phyloP scores from a whole-genome alignment of 768 basidiomycete species.

The Amanita brunnescens region DNA sequence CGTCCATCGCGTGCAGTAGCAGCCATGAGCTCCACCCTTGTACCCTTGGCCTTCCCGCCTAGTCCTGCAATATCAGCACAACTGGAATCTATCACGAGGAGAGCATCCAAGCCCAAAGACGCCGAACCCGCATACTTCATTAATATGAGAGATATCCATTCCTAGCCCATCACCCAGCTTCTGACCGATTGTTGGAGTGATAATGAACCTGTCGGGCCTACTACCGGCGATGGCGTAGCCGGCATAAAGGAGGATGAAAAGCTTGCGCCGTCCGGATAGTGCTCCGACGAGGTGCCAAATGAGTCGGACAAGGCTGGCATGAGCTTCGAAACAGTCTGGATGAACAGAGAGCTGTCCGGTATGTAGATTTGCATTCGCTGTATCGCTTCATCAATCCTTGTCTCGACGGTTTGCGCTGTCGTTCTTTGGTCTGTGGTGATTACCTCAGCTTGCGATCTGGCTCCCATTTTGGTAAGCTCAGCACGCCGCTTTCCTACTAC shows the following conservation, averaged over 20 bases:
- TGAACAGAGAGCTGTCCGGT: constrained; percentile 8
- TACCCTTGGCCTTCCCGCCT: constrained; percentile 11
- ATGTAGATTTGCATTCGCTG: constrained; percentile 7
- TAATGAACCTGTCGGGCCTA: constrained; percentile 7
- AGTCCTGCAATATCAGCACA: constrained; percentile 12
- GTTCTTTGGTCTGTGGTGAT: background rate
- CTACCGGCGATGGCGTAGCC: constrained; percentile 9
- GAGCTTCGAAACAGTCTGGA: constrained; percentile 3
- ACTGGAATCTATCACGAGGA: constrained; percentile 10
- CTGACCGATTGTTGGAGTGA: constrained; percentile 9
- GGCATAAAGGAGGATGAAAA: constrained; percentile 11
- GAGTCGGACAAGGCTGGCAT: too few relatives aligned
- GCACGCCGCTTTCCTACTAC: background rate
- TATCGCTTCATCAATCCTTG: constrained; percentile 7
- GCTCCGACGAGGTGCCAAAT: too few relatives aligned
- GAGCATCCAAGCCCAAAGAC: constrained; percentile 11
- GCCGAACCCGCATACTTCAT: constrained; percentile 7
- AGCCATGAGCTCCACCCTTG: constrained; percentile 13
- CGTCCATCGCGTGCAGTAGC: constrained; percentile 12
- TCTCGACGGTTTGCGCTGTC: constrained; percentile 7
- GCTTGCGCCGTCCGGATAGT: constrained; percentile 8
- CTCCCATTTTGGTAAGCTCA: background rate
- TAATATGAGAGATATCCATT: constrained; percentile 7
- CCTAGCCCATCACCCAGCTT: constrained; percentile 6
- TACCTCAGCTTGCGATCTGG: background rate